A percentile compares a stretch with the other conserved stretches of the same genome.
phyloP scores from a whole-genome alignment of 2,329 filamentous ascomycete species.

The Alternaria novae-zelandiae region DNA sequence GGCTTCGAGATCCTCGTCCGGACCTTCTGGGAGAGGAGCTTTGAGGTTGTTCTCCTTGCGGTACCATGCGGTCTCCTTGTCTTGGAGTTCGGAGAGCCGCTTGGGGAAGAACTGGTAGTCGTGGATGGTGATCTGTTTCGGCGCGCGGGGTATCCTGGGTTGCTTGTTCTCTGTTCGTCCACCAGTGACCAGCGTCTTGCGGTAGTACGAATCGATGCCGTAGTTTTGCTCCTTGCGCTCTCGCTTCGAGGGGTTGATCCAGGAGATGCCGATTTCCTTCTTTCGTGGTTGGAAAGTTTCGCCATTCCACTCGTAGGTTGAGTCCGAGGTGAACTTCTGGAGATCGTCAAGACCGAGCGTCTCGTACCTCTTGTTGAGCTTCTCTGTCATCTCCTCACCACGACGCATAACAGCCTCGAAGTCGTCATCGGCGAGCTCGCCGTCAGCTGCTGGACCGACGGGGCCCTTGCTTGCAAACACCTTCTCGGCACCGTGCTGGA shows the following conservation, averaged over 20 bases:
- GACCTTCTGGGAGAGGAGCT: constrained; percentile 84
- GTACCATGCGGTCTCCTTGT: constrained; percentile 94
- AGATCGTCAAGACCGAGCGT: constrained; percentile 96
- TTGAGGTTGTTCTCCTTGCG: constrained; percentile 97
- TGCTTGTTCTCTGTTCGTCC: constrained; percentile 82
- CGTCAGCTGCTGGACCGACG: constrained; percentile 64
- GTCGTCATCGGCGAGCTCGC: constrained; percentile 80
- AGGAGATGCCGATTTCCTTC: constrained; percentile 89
- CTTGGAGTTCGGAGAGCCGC: constrained; percentile 84
- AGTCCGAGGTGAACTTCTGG: constrained; percentile 97
- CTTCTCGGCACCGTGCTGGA: constrained; percentile 96
- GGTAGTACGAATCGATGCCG: constrained; percentile 98
- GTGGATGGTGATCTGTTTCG: constrained; percentile 88
- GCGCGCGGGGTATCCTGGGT: constrained; percentile 92
- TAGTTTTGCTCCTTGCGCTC: constrained; percentile 98
- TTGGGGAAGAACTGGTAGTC: constrained; percentile 98
- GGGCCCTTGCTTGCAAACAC: constrained; percentile 80
- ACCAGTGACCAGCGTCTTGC: constrained; percentile 84
- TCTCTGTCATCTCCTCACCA: constrained; percentile 86
- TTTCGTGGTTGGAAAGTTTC: constrained; percentile 85
- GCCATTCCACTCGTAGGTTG: constrained; percentile 98
- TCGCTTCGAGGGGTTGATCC: constrained; percentile 98
- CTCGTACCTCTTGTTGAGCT: constrained; percentile 93
- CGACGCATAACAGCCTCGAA: constrained; percentile 87
- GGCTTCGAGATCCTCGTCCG: constrained; percentile 84